Conservation (phyloP, 208 protist genomes). For the Trypanosoma lewisi region DNA sequence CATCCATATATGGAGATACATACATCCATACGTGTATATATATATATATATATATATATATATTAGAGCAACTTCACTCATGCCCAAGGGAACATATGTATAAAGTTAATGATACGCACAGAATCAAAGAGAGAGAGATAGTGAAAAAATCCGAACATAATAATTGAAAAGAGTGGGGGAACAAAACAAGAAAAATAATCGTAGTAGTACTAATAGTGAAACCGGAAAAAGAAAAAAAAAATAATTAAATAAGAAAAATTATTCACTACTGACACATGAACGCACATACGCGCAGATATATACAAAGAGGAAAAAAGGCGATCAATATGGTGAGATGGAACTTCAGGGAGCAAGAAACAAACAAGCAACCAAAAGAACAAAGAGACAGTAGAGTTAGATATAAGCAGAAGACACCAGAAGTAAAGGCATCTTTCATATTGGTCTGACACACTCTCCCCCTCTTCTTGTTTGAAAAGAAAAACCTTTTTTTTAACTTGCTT, state of each 20-base stretch:
- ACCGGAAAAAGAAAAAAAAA: background rate
- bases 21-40: background rate
- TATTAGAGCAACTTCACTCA: no score
- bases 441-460: no score
- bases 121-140: background rate
- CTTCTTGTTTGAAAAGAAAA: no score
- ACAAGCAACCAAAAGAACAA: no score
- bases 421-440: no score
- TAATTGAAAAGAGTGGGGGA: no score
- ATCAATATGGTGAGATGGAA: no score
- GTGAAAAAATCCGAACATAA: background rate
- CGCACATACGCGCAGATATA: background rate
- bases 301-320: no score
- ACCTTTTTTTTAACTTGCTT: background rate
- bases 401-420: no score
- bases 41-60: constrained; percentile 1
- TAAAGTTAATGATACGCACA: background rate
- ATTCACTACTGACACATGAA: background rate
- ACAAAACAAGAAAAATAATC: background rate
- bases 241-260: background rate
- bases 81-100: no score
- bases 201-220: background rate
- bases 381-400: no score
- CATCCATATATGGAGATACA: background rate
- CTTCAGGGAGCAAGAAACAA: no score